Conservation (phyloP, 1,284 basidiomycete species). For the Flammula alnicola region DNA sequence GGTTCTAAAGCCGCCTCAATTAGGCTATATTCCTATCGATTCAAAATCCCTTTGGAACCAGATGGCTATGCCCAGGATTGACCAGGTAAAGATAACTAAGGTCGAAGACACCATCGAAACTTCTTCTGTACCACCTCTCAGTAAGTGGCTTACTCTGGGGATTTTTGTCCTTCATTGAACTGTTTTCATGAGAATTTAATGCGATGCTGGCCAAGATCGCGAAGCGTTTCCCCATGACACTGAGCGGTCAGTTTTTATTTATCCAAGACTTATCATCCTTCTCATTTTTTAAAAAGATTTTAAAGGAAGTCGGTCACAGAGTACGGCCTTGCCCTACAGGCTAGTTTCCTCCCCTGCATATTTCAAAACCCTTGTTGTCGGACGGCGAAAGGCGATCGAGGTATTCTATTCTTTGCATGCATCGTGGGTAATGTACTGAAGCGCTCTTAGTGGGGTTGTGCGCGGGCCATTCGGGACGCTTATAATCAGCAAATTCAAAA, state of each 20-base stretch:
- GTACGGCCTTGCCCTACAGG: constrained; percentile 51
- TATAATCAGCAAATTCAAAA: constrained; percentile 39
- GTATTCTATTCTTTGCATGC: constrained; percentile 36
- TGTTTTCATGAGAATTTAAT: not conserved
- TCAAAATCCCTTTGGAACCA: constrained; percentile 40
- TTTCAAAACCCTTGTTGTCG: constrained; percentile 51
- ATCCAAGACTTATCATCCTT: not conserved
- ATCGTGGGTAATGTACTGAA: constrained; percentile 7
- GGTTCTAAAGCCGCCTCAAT: constrained; percentile 47
- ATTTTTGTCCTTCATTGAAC: too few relatives aligned
- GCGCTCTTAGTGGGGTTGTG: constrained; percentile 63
- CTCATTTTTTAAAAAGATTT: constrained; percentile 36
- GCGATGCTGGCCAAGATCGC: constrained; percentile 33
- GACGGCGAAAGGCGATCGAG: constrained; percentile 73
- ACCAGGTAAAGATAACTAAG: not conserved
- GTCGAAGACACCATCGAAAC: not conserved
- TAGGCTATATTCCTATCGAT: constrained; percentile 33
- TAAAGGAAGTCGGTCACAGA: constrained; percentile 39
- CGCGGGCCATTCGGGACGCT: constrained; percentile 50
- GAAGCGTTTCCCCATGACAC: constrained; percentile 62
- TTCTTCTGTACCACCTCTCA: not conserved
- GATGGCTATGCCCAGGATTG: not conserved
- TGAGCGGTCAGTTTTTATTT: constrained; percentile 49
- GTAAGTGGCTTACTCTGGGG: not conserved
- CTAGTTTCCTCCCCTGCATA: constrained; percentile 51